Conservation (phyloP, 441 rosid species). For the Brassica hybrid region DNA sequence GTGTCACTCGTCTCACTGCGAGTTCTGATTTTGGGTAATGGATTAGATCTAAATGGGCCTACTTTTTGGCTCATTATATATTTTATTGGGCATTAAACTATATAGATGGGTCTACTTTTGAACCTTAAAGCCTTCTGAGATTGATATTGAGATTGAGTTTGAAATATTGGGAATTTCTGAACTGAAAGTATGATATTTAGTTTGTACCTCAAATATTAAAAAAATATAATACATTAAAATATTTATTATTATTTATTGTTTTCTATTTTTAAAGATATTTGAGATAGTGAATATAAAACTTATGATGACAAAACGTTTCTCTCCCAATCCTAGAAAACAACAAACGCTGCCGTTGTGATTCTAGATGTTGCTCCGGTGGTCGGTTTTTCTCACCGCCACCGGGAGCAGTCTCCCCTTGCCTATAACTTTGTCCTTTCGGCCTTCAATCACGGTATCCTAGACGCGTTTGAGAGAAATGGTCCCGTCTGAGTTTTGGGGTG, state of each 20-base stretch:
- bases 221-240: too few relatives aligned
- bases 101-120: not conserved
- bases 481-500: not conserved
- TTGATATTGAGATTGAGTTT: not conserved
- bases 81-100: not conserved
- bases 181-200: too few relatives aligned
- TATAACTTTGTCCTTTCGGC: not conserved
- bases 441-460: not conserved
- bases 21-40: not conserved
- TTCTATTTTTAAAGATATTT: too few relatives aligned
- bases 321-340: too few relatives aligned
- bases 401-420: not conserved
- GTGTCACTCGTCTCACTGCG: not conserved
- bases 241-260: too few relatives aligned
- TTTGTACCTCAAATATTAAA: too few relatives aligned
- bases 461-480: not conserved
- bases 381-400: not conserved
- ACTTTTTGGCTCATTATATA: not conserved
- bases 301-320: too few relatives aligned
- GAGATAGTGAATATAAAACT: too few relatives aligned
- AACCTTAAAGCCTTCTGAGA: not conserved
- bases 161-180: too few relatives aligned
- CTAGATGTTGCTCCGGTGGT: not conserved
- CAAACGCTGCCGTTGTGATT: too few relatives aligned
- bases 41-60: not conserved